These are phyloP conservation scores for Carex cristatella DNA, from an alignment of 176 grass and related monocot genomes.

Conservation along the genomic window DNA sequence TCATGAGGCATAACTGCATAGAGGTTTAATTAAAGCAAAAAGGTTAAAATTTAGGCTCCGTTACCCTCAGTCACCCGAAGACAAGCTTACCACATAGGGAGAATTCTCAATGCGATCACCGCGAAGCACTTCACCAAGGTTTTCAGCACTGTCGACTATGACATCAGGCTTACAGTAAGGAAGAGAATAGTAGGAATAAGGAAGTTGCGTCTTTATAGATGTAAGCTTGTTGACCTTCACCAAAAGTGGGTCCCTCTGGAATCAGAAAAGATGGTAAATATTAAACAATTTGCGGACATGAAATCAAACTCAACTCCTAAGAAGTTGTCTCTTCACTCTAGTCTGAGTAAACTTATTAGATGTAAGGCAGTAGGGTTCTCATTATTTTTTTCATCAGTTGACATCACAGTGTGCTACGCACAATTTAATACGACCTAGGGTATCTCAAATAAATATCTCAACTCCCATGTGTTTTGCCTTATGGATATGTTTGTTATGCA, in stretches of 20 bases:
- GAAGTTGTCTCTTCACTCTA: not conserved
- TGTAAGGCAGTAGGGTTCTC: not conserved
- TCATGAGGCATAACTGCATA: not conserved
- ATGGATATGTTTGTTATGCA: not conserved
- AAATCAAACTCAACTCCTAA: not conserved
- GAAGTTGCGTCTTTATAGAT: slow-evolving; percentile 87
- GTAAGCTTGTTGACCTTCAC: slow-evolving; percentile 92
- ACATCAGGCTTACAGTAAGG: slow-evolving; percentile 66
- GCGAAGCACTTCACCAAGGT: slow-evolving; percentile 84
- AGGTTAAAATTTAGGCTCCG: not conserved
- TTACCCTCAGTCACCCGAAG: not conserved
- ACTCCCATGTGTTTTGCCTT: not conserved
- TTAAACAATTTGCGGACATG: not conserved
- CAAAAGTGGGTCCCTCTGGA: slow-evolving; percentile 54
- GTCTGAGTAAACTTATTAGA: not conserved
- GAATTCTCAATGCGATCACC: slow-evolving; percentile 88
- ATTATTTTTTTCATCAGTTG: slow-evolving; percentile 7
- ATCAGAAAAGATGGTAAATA: not conserved
- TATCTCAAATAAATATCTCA: not conserved
- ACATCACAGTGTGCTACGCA: not conserved
- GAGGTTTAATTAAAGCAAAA: slow-evolving; percentile 2
- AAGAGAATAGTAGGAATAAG: slow-evolving; percentile 86
- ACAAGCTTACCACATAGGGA: slow-evolving; percentile 56
- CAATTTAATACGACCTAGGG: not conserved
- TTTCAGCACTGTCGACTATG: slow-evolving; percentile 79